Evolutionary conservation across 306 rosid genomes (phyloP).

Genomic region (Vigna nakashimae): DNA sequence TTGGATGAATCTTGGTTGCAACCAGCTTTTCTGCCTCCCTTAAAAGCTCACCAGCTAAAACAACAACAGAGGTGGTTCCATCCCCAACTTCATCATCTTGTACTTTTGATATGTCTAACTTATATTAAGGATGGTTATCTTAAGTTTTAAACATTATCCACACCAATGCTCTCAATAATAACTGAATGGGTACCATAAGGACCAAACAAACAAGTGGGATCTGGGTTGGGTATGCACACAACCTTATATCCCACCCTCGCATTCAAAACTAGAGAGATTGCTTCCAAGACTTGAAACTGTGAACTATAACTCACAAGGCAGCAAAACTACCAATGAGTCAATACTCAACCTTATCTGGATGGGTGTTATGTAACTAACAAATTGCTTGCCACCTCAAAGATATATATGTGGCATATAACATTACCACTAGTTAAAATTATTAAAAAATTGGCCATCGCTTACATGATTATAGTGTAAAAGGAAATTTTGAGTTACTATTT

Average conservation of each 20-base stretch:
- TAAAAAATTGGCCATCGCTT: no score
- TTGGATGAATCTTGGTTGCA: constrained; percentile 89
- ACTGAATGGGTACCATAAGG: background rate
- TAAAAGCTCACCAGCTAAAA: constrained; percentile 95
- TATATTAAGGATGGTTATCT: constrained; percentile 58
- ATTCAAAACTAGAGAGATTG: background rate
- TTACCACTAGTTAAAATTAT: no score
- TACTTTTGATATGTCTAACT: constrained; percentile 91
- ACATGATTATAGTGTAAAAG: no score
- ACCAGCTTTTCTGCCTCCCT: constrained; percentile 97
- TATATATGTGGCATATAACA: no score
- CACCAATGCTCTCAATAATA: constrained; percentile 1
- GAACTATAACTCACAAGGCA: background rate
- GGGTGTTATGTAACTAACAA: no score
- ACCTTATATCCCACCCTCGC: background rate
- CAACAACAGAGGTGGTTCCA: constrained; percentile 99
- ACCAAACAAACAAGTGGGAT: background rate
- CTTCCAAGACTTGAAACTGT: background rate
- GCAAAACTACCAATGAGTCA: no score
- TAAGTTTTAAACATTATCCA: background rate
- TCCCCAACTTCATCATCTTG: constrained; percentile 99
- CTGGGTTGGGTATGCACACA: background rate
- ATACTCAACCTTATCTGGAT: no score
- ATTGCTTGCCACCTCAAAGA: no score
- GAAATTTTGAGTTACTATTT: no score